These are phyloP conservation scores for Trichoderma cornu-damae DNA, from an alignment of 2,329 filamentous ascomycete species.

Conservation along the genomic window DNA sequence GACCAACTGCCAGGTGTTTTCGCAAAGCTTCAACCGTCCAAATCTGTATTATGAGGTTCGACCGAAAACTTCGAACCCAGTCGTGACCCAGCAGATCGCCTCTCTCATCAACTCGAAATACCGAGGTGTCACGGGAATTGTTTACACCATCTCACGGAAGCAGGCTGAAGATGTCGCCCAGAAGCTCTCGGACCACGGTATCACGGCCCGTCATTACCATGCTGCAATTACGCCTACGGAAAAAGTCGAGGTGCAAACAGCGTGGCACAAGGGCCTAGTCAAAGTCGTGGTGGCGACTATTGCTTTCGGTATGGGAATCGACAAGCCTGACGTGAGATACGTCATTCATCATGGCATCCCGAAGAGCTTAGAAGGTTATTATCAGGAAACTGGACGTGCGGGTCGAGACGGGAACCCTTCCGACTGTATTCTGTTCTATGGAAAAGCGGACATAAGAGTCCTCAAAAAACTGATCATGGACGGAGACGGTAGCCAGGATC, in stretches of 20 bases:
- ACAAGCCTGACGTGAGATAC: slow-evolving; percentile 93
- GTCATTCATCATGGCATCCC: slow-evolving; percentile 91
- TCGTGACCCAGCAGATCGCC: slow-evolving; percentile 45
- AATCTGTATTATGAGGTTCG: slow-evolving; percentile 87
- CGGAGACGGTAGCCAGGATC: slow-evolving; percentile 68
- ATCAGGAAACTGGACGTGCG: slow-evolving; percentile 94
- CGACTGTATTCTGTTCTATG: slow-evolving; percentile 85
- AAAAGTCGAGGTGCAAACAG: slow-evolving; percentile 65
- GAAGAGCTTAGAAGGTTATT: slow-evolving; percentile 95
- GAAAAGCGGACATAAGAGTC: slow-evolving; percentile 67
- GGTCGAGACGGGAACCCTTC: slow-evolving; percentile 85
- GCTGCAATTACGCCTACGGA: slow-evolving; percentile 65
- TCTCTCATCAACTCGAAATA: slow-evolving; percentile 68
- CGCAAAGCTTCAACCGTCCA: slow-evolving; percentile 94
- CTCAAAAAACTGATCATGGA: slow-evolving; percentile 77
- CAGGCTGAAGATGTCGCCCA: slow-evolving; percentile 75
- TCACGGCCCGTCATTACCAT: slow-evolving; percentile 81
- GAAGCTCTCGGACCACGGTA: slow-evolving; percentile 58
- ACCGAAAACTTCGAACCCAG: slow-evolving; percentile 58
- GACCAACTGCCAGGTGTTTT: slow-evolving; percentile 68
- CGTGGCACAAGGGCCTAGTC: slow-evolving; percentile 74
- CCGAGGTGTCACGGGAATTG: slow-evolving; percentile 71
- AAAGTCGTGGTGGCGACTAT: slow-evolving; percentile 97
- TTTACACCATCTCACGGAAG: slow-evolving; percentile 85
- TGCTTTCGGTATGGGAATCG: slow-evolving; percentile 99